These are phyloP conservation scores for Cordyceps pruinosa DNA, from an alignment of 2,329 filamentous ascomycete genomes.

Conservation along the genomic window DNA sequence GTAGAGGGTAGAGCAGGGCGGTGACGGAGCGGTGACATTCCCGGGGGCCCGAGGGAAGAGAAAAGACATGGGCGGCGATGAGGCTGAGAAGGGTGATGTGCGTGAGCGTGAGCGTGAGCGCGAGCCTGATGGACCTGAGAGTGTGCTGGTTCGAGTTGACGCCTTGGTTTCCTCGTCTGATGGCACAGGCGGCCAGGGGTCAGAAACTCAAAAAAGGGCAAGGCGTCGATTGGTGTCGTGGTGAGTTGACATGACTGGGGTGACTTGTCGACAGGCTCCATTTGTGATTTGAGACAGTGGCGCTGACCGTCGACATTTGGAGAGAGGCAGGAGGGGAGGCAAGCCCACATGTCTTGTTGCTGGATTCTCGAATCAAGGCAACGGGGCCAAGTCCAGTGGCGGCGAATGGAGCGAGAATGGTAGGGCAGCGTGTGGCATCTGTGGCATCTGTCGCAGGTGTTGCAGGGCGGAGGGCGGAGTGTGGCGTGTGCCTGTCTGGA, in stretches of 20 bases:
- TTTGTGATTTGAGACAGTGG: background rate
- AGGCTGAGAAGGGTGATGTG: background rate
- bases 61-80: background rate
- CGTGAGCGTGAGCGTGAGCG: too few species aligned
- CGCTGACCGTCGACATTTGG: background rate
- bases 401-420: background rate
- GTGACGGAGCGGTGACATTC: background rate
- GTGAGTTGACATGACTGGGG: too few species aligned
- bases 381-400: background rate
- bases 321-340: background rate
- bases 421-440: too few species aligned
- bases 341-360: conserved; percentile 6
- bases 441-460: background rate
- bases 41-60: conserved; percentile 3
- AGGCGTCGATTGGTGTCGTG: too few species aligned
- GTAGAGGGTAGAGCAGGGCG: background rate
- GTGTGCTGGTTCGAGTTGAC: background rate
- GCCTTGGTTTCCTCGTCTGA: background rate
- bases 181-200: background rate
- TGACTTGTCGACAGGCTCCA: background rate
- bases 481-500: too few species aligned
- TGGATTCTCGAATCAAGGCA: background rate
- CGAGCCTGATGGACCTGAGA: background rate
- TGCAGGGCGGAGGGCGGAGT: background rate
- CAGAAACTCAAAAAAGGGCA: too few species aligned